Conservation (phyloP, 306 rosid genomes). For the Prunus dulcis region DNA sequence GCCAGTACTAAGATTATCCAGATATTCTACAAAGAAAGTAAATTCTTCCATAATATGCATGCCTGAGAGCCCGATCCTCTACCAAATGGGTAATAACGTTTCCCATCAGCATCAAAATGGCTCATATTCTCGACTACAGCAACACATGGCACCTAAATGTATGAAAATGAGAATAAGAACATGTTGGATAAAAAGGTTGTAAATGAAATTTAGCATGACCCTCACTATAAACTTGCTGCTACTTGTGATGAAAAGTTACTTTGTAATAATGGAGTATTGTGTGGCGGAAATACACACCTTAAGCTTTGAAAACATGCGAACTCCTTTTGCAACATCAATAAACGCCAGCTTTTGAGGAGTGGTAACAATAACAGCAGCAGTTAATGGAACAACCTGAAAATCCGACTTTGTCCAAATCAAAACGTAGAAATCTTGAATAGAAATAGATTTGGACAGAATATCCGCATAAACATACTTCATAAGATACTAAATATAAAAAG, state of each 20-base stretch:
- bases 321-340: slow-evolving; percentile 99
- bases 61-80: slow-evolving; percentile 96
- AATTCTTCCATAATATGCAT: slow-evolving; percentile 22
- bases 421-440: slow-evolving; percentile 6
- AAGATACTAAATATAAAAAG: not conserved
- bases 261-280: slow-evolving; percentile 9
- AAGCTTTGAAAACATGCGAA: slow-evolving; percentile 97
- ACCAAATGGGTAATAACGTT: slow-evolving; percentile 89
- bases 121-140: slow-evolving; percentile 99
- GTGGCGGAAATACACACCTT: slow-evolving; percentile 53
- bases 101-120: slow-evolving; percentile 97
- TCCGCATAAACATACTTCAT: not conserved
- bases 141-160: slow-evolving; percentile 82
- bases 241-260: not conserved
- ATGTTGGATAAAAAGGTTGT: slow-evolving; percentile 17
- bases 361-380: slow-evolving; percentile 95
- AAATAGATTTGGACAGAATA: not conserved
- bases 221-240: not conserved
- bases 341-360: slow-evolving; percentile 97
- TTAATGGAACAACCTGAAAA: slow-evolving; percentile 81
- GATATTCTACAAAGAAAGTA: slow-evolving; percentile 1
- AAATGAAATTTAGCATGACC: slow-evolving; percentile 5
- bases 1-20: not conserved
- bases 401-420: slow-evolving; percentile 28
- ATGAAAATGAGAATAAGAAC: slow-evolving; percentile 18